These are phyloP conservation scores for Populus ilicifolia DNA, from an alignment of 345 rosid genomes.

Conservation along the genomic window DNA sequence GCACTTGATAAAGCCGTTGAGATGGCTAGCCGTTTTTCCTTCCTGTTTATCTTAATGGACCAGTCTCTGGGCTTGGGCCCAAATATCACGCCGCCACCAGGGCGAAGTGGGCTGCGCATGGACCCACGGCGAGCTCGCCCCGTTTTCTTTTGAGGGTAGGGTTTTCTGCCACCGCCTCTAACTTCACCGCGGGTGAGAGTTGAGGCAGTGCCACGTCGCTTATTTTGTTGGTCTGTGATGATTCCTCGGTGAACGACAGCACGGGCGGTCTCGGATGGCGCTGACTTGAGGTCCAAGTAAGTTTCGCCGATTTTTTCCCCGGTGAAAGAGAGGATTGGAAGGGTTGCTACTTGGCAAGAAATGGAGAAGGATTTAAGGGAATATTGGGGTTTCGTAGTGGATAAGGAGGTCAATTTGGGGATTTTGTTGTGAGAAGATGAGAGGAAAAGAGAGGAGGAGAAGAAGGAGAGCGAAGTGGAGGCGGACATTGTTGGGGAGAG, in stretches of 20 bases:
- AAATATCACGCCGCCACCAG: slow-evolving; percentile 84
- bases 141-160: slow-evolving; percentile 82
- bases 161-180: slow-evolving; percentile 86
- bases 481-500: slow-evolving; percentile 40
- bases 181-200: slow-evolving; percentile 87
- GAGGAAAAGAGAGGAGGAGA: slow-evolving; percentile 36
- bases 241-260: slow-evolving; percentile 85
- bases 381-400: not conserved
- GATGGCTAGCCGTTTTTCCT: slow-evolving; percentile 77
- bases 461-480: slow-evolving; percentile 49
- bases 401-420: slow-evolving; percentile 9
- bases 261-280: slow-evolving; percentile 77
- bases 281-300: slow-evolving; percentile 68
- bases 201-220: slow-evolving; percentile 91
- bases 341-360: slow-evolving; percentile 52
- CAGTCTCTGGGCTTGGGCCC: slow-evolving; percentile 88
- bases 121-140: slow-evolving; percentile 85
- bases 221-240: slow-evolving; percentile 74
- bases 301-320: slow-evolving; percentile 88
- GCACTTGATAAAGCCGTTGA: slow-evolving; percentile 83
- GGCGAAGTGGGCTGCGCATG: slow-evolving; percentile 66
- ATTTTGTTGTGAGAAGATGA: slow-evolving; percentile 12
- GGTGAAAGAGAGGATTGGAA: slow-evolving; percentile 66
- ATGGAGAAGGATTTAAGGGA: slow-evolving; percentile 38
- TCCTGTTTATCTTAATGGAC: slow-evolving; percentile 83